These are phyloP conservation scores for Colletotrichum gloeosporioides DNA, from an alignment of 2,329 filamentous ascomycete species.

Conservation along the genomic window DNA sequence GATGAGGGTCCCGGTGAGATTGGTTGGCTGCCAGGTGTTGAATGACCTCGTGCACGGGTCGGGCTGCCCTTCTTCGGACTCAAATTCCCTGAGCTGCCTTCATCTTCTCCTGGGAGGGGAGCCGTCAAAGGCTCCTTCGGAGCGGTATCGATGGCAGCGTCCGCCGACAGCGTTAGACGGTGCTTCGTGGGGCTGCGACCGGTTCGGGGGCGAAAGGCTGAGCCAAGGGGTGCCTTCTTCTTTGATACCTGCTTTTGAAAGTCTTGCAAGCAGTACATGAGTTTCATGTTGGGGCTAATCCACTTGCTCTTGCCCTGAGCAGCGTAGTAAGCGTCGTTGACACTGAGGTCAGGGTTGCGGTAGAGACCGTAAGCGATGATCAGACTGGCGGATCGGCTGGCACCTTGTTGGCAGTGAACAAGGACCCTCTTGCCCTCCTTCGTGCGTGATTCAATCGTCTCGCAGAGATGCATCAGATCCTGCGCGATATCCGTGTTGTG, in stretches of 20 bases:
- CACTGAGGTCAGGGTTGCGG: constrained; percentile 75
- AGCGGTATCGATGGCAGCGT: constrained; percentile 54
- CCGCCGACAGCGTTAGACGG: constrained; percentile 63
- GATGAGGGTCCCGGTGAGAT: constrained; percentile 70
- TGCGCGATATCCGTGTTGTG: constrained; percentile 86
- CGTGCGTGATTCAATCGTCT: constrained; percentile 75
- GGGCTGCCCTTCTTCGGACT: constrained; percentile 47
- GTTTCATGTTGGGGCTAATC: constrained; percentile 91
- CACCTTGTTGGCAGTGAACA: constrained; percentile 85
- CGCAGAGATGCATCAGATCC: constrained; percentile 77
- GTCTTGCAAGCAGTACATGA: constrained; percentile 88
- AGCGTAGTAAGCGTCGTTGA: constrained; percentile 83
- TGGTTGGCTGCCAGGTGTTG: constrained; percentile 53
- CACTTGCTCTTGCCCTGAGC: constrained; percentile 83
- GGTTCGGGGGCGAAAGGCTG: constrained; percentile 53
- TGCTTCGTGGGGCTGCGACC: constrained; percentile 66
- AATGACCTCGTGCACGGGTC: constrained; percentile 56
- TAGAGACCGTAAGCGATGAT: constrained; percentile 88
- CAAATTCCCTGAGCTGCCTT: constrained; percentile 43
- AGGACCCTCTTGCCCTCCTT: constrained; percentile 79
- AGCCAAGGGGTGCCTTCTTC: constrained; percentile 49
- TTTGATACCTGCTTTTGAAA: constrained; percentile 71
- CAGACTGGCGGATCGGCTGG: constrained; percentile 82
- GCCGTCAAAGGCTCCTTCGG: constrained; percentile 66
- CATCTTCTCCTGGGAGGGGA: constrained; percentile 57